Conservation (phyloP, 2,329 filamentous ascomycete species). For the Canariomyces notabilis region DNA sequence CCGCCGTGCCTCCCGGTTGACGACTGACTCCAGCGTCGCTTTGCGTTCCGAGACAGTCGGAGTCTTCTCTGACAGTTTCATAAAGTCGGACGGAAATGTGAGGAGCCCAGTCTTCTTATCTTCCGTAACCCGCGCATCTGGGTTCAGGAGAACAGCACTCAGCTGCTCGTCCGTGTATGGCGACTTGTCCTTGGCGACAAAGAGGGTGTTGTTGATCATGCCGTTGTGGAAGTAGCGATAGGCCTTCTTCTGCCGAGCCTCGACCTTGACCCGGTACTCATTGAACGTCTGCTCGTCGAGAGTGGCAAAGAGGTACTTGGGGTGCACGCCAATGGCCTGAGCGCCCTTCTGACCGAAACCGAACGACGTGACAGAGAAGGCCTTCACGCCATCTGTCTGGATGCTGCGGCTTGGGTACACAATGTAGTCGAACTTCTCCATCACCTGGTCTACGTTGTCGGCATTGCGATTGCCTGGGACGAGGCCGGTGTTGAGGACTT, state of each 20-base stretch:
- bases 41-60: conserved; percentile 44
- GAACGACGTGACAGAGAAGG: conserved; percentile 97
- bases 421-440: conserved; percentile 98
- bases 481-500: conserved; percentile 88
- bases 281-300: conserved; percentile 81
- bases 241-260: conserved; percentile 93
- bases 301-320: conserved; percentile 92
- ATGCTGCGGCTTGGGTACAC: conserved; percentile 93
- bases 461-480: conserved; percentile 97
- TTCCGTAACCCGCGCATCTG: conserved; percentile 74
- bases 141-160: conserved; percentile 86
- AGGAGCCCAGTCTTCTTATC: conserved; percentile 85
- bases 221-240: conserved; percentile 99
- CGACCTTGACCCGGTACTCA: conserved; percentile 81
- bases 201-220: conserved; percentile 95
- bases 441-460: conserved; percentile 91
- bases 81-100: conserved; percentile 64
- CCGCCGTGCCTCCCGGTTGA: conserved; percentile 69
- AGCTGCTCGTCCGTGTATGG: conserved; percentile 89
- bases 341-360: conserved; percentile 99
- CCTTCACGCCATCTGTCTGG: conserved; percentile 97
- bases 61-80: conserved; percentile 56
- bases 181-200: conserved; percentile 87
- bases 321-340: conserved; percentile 94
- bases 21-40: conserved; percentile 67